Percentiles rank a stretch among this genome's conserved stretches.
These are phyloP conservation scores for Heterobasidion irregulare DNA, from an alignment of 1,284 basidiomycete genomes.

Conservation along the genomic window DNA sequence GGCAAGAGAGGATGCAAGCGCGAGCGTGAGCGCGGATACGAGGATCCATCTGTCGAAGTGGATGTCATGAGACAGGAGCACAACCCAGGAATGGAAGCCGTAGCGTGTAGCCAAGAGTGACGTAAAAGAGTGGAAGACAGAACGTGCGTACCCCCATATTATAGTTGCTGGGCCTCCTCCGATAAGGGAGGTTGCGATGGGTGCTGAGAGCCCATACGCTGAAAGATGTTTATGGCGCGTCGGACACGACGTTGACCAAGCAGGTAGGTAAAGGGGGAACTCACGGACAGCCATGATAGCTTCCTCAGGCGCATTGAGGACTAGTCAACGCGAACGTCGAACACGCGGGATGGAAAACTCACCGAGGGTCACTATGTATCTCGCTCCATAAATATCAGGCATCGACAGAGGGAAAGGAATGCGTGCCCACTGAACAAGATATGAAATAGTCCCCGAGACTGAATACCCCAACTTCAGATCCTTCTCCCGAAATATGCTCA, in stretches of 20 bases:
- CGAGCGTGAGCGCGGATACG: conserved; percentile 35
- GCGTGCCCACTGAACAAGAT: conserved; percentile 38
- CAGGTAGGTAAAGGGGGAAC: neutral
- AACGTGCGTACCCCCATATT: conserved; percentile 36
- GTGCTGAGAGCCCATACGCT: conserved; percentile 45
- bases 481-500: too few species aligned
- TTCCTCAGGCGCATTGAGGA: neutral
- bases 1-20: conserved; percentile 40
- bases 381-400: neutral
- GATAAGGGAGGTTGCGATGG: conserved; percentile 43
- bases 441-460: conserved; percentile 40
- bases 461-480: neutral
- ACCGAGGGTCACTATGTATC: conserved; percentile 5
- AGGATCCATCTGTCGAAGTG: conserved; percentile 34
- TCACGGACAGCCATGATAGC: conserved; percentile 7
- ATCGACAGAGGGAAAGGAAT: conserved; percentile 18
- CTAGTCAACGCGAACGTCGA: too few species aligned
- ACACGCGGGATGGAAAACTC: neutral
- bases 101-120: neutral
- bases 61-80: neutral
- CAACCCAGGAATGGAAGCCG: too few species aligned
- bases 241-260: neutral
- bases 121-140: neutral
- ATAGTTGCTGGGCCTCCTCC: conserved; percentile 45
- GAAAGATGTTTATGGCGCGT: conserved; percentile 1